These are phyloP conservation scores for Caryocar brasiliense DNA, from an alignment of 441 rosid species.

Conservation along the genomic window DNA sequence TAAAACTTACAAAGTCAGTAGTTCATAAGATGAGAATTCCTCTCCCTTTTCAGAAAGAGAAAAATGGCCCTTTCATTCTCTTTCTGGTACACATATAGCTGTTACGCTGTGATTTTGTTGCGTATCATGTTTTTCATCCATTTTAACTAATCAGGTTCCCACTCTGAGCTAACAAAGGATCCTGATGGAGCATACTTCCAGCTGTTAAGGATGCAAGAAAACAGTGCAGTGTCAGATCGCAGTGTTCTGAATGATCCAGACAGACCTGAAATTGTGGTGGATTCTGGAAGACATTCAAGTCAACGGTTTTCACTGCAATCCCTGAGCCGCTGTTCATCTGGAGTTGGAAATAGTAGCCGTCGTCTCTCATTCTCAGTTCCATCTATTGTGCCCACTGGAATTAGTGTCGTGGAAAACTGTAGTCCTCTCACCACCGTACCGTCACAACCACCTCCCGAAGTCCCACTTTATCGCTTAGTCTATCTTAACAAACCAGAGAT, in stretches of 20 bases:
- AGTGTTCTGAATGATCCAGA: conserved; percentile 16
- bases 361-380: conserved; percentile 27
- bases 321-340: conserved; percentile 26
- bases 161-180: conserved; percentile 33
- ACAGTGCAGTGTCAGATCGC: conserved; percentile 13
- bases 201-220: conserved; percentile 33
- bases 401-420: conserved; percentile 10
- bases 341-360: conserved; percentile 6
- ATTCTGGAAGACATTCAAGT: conserved; percentile 21
- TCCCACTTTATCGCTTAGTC: conserved; percentile 37
- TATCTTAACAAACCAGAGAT: conserved; percentile 46
- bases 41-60: no score
- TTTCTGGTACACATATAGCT: no score
- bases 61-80: no score
- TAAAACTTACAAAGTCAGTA: no score
- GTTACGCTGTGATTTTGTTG: no score
- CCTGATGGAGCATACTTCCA: conserved; percentile 35
- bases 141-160: conserved; percentile 41
- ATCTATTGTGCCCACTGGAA: conserved; percentile 20
- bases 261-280: conserved; percentile 8
- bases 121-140: background rate
- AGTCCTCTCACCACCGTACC: background rate
- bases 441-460: conserved; percentile 12
- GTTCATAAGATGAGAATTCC: no score
- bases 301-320: conserved; percentile 17